These are phyloP conservation scores for Phytophthora crassamura DNA, from an alignment of 352 stramenopile species.

Conservation along the genomic window DNA sequence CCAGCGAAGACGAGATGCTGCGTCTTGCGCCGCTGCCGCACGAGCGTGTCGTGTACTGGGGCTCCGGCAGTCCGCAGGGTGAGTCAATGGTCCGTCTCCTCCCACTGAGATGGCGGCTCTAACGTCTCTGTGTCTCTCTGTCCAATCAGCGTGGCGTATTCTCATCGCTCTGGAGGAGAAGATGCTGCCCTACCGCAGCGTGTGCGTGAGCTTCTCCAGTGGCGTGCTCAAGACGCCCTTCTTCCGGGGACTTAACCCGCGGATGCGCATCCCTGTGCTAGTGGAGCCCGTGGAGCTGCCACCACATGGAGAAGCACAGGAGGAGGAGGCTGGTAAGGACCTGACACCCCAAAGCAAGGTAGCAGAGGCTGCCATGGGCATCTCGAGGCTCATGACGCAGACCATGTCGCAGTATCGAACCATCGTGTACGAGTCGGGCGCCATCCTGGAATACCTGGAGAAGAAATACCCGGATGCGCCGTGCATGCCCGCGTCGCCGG, in stretches of 20 bases:
- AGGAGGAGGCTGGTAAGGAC: background rate
- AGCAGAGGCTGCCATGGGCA: slow-evolving; percentile 39
- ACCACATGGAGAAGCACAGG: background rate
- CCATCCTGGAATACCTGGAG: slow-evolving; percentile 87
- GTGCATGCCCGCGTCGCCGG: slow-evolving; percentile 59
- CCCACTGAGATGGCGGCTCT: slow-evolving; percentile 3
- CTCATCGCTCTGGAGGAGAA: slow-evolving; percentile 86
- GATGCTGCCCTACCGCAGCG: slow-evolving; percentile 72
- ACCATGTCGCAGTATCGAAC: slow-evolving; percentile 46
- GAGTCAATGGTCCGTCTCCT: background rate
- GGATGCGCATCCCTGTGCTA: slow-evolving; percentile 84
- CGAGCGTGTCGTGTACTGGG: slow-evolving; percentile 86
- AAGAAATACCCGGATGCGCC: slow-evolving; percentile 54
- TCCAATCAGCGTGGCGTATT: slow-evolving; percentile 72
- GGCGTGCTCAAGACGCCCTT: slow-evolving; percentile 84
- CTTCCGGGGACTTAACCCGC: slow-evolving; percentile 79
- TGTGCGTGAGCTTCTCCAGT: slow-evolving; percentile 86
- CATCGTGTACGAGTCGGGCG: slow-evolving; percentile 80
- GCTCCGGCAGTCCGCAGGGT: slow-evolving; percentile 86
- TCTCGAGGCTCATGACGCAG: slow-evolving; percentile 44
- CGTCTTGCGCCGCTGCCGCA: slow-evolving; percentile 59
- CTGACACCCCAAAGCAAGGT: slow-evolving; percentile 31
- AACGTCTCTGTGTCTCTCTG: background rate
- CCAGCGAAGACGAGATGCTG: slow-evolving; percentile 66
- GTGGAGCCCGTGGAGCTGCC: slow-evolving; percentile 61